A percentile compares a stretch with the other conserved stretches of the same genome.
Evolutionary conservation across 306 rosid species (phyloP).

Genomic region (Carpinus viminea): DNA sequence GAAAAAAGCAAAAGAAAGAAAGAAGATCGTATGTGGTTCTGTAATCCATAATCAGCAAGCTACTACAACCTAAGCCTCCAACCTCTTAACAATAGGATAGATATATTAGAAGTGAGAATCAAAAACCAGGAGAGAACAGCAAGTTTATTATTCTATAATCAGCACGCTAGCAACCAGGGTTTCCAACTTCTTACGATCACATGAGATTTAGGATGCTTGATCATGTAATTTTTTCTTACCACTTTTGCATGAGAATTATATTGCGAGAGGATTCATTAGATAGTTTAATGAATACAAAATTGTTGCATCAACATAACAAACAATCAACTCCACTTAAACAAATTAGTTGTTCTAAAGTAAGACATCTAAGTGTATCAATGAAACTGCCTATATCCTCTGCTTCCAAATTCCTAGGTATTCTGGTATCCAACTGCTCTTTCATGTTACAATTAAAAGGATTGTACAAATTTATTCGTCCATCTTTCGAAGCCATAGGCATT

Average conservation of each 20-base stretch:
- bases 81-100: background rate
- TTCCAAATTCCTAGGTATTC: background rate
- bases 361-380: no score
- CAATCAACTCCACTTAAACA: background rate
- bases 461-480: background rate
- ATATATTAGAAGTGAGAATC: background rate
- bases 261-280: background rate
- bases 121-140: background rate
- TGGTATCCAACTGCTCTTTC: background rate
- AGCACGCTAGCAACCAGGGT: background rate
- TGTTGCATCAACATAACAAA: background rate
- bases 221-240: background rate
- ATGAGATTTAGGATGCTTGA: background rate
- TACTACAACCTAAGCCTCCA: background rate
- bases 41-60: background rate
- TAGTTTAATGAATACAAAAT: background rate
- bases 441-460: background rate
- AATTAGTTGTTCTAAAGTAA: background rate
- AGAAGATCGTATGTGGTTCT: background rate
- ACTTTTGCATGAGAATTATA: background rate
- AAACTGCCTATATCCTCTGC: background rate
- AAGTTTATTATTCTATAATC: background rate
- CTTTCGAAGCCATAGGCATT: background rate
- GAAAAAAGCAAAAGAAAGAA: background rate
- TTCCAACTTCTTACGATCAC: background rate